Evolutionary conservation across 192 early-diverging fungal genomes (phyloP).

Genomic region (Glomus cerebriforme): DNA sequence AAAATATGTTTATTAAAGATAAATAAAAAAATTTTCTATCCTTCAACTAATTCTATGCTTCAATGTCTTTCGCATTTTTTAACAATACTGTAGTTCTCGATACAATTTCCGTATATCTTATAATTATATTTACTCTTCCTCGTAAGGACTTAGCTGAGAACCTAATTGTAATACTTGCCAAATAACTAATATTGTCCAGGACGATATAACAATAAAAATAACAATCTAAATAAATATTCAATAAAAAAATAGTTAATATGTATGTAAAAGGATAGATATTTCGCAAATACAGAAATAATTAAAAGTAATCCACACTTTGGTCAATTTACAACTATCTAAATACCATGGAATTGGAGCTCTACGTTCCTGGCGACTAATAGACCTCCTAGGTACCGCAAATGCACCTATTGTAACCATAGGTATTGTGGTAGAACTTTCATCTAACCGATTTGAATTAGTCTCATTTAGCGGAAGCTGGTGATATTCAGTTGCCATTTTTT

Average conservation of each 20-base stretch:
- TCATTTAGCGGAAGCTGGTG: not conserved
- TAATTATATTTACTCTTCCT: not conserved
- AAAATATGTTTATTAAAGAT: too few species aligned
- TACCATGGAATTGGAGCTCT: not conserved
- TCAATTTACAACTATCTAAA: not conserved
- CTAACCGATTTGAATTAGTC: not conserved
- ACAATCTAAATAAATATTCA: not conserved
- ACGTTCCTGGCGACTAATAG: not conserved
- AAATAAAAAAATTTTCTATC: too few species aligned
- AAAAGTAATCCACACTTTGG: not conserved
- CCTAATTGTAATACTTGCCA: not conserved
- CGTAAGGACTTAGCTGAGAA: not conserved
- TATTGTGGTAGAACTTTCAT: not conserved
- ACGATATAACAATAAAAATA: not conserved
- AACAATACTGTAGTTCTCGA: too few species aligned
- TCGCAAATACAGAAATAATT: not conserved
- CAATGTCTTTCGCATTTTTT: too few species aligned
- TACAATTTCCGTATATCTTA: too few species aligned
- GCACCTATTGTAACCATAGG: too few species aligned
- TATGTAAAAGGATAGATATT: not conserved
- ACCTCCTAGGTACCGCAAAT: not conserved
- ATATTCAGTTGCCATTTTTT: not conserved
- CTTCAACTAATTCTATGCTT: too few species aligned
- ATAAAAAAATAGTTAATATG: not conserved
- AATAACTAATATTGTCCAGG: not conserved